Conservation (phyloP, 148 eudicot genomes). For the Vaccinium darrowii region DNA sequence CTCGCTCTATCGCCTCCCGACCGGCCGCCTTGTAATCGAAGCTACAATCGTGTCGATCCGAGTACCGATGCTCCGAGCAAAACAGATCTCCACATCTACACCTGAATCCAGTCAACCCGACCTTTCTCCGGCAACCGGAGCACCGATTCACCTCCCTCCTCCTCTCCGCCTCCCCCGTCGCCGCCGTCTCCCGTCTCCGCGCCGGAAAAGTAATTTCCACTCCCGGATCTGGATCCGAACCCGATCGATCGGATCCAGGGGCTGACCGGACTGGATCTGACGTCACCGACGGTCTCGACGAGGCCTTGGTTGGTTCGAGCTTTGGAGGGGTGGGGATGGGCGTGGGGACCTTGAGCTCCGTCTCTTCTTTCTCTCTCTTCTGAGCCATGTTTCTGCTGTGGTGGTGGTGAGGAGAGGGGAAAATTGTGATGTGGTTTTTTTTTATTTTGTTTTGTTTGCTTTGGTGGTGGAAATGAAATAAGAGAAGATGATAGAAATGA, state of each 20-base stretch:
- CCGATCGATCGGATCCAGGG: constrained; percentile 19
- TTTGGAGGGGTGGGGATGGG: constrained; percentile 24
- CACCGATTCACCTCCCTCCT: constrained; percentile 56
- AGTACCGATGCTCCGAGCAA: constrained; percentile 70
- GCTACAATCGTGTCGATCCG: constrained; percentile 79
- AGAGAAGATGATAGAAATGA: not conserved
- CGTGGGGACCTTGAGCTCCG: constrained; percentile 61
- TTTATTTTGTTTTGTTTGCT: not conserved
- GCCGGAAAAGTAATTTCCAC: not conserved
- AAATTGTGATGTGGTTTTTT: not conserved
- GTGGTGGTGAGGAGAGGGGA: not conserved
- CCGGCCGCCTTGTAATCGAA: constrained; percentile 78
- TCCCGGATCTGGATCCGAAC: constrained; percentile 27
- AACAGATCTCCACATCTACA: constrained; percentile 79
- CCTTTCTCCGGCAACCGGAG: constrained; percentile 59
- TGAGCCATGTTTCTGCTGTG: constrained; percentile 44
- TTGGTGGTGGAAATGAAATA: not conserved
- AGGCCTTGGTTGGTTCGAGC: constrained; percentile 18
- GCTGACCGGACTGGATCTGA: constrained; percentile 1
- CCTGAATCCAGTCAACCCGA: constrained; percentile 70
- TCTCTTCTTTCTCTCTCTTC: constrained; percentile 67
- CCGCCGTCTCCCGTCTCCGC: not conserved
- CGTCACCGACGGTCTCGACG: constrained; percentile 2
- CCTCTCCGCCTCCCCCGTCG: not conserved
- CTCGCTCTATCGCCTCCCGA: constrained; percentile 63